phyloP scores from a whole-genome alignment of 495 filamentous ascomycete genomes.

The Penicillium cosmopolitanum region DNA sequence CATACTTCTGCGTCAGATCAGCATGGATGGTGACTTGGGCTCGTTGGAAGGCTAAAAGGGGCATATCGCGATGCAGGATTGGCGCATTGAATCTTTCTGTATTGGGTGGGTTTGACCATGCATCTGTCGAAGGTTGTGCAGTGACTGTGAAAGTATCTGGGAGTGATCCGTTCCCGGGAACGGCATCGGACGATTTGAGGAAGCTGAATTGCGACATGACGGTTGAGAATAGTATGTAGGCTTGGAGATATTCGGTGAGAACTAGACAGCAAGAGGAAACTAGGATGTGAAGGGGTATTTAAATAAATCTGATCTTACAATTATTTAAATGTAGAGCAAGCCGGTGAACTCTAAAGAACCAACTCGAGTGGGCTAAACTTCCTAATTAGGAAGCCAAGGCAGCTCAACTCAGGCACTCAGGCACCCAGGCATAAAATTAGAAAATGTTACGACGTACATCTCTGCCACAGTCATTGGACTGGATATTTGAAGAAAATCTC shows the following conservation, averaged over 20 bases:
- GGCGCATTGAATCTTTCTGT: constrained; percentile 3
- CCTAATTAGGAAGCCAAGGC: constrained; percentile 1
- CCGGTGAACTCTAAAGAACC: background rate
- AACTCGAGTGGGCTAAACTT: background rate
- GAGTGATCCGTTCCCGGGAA: background rate
- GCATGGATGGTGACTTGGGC: background rate
- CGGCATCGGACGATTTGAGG: background rate
- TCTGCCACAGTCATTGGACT: background rate
- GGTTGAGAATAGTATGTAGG: background rate
- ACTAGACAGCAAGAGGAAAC: background rate
- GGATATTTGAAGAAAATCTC: background rate
- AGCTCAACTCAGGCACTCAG: background rate
- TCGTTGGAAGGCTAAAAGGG: background rate
- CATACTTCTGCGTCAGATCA: background rate
- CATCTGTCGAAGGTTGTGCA: background rate
- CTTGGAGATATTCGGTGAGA: background rate
- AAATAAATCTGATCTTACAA: background rate
- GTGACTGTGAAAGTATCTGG: background rate
- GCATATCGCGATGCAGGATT: background rate
- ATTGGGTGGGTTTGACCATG: background rate
- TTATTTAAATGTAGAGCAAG: too few relatives aligned
- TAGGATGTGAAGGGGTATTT: background rate
- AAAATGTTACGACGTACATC: background rate
- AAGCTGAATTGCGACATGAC: background rate
- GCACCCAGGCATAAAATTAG: background rate